Conservation (phyloP, 2,329 filamentous ascomycete genomes). For the Periconia sp. region DNA sequence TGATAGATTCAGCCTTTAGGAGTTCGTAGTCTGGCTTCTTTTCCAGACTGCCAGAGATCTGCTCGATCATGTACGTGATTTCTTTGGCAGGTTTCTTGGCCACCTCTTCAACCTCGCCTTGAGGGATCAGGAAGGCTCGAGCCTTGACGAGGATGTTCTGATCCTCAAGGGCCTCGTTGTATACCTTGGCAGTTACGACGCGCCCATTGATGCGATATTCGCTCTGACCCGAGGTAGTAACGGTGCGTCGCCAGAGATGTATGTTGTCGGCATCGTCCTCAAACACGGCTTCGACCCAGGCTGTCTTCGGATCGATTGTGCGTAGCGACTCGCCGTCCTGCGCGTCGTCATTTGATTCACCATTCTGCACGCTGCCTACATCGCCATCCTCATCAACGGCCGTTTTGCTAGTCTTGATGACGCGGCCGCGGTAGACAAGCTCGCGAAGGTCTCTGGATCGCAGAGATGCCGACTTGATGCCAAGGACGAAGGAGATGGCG, state of each 20-base stretch:
- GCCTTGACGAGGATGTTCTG: slow-evolving; percentile 99
- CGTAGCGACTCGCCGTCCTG: slow-evolving; percentile 62
- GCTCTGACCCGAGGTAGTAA: slow-evolving; percentile 85
- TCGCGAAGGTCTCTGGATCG: slow-evolving; percentile 93
- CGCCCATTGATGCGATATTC: slow-evolving; percentile 98
- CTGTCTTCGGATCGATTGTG: slow-evolving; percentile 86
- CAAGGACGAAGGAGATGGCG: slow-evolving; percentile 97
- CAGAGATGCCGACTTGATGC: slow-evolving; percentile 97
- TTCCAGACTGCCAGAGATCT: slow-evolving; percentile 95
- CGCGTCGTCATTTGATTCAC: slow-evolving; percentile 56
- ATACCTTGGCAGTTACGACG: slow-evolving; percentile 84
- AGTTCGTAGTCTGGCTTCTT: slow-evolving; percentile 93
- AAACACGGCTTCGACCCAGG: slow-evolving; percentile 99
- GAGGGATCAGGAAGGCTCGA: slow-evolving; percentile 96
- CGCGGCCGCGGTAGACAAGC: slow-evolving; percentile 92
- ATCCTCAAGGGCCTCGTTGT: slow-evolving; percentile 88
- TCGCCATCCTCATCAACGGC: slow-evolving; percentile 69
- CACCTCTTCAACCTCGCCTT: slow-evolving; percentile 96
- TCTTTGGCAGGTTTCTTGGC: slow-evolving; percentile 94
- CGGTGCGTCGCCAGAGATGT: slow-evolving; percentile 93
- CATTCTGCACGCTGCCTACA: slow-evolving; percentile 36
- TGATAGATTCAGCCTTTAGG: slow-evolving; percentile 84
- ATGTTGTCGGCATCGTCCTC: slow-evolving; percentile 96
- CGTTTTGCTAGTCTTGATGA: slow-evolving; percentile 90
- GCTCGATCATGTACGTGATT: slow-evolving; percentile 90